Percentiles rank a stretch among this genome's conserved stretches.
phyloP scores from a whole-genome alignment of 371 early-diverging fungal species.

The Mucor indicus region DNA sequence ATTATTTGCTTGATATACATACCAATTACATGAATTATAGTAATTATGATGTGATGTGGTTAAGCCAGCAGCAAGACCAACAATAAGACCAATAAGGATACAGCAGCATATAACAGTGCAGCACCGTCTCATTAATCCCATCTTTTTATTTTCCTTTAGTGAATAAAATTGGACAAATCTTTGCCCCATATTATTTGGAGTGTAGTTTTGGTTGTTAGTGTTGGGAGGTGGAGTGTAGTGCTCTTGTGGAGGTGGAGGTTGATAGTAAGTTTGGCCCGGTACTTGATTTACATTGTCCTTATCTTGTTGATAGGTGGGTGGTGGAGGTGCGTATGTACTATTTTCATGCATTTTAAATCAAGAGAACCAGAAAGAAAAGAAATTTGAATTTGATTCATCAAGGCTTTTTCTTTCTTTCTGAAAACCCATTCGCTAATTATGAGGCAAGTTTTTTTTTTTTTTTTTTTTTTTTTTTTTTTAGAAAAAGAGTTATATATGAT shows the following conservation, averaged over 20 bases:
- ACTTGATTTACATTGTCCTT: no score
- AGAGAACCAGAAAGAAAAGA: no score
- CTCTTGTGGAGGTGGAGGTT: constrained; percentile 17
- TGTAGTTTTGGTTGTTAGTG: background rate
- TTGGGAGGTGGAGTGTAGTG: constrained; percentile 9
- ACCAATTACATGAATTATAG: constrained; percentile 21
- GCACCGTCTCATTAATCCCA: constrained; percentile 25
- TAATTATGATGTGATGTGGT: constrained; percentile 10
- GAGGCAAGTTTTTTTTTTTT: no score
- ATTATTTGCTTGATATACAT: background rate
- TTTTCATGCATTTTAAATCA: no score
- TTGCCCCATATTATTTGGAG: constrained; percentile 9
- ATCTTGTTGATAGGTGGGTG: no score
- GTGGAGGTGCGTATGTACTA: no score
- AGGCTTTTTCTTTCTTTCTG: no score
- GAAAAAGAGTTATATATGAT: no score
- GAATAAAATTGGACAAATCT: constrained; percentile 26
- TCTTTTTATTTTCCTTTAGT: constrained; percentile 23
- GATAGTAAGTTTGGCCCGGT: constrained; percentile 23
- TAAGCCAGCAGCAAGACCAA: constrained; percentile 32
- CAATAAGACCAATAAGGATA: constrained; percentile 27
- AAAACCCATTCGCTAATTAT: no score
- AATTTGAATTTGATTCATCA: no score
- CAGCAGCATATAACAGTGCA: constrained; percentile 32
- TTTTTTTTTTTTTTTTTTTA: no score